phyloP scores from a whole-genome alignment of 169 alveolate species.

The Plasmodium coatneyi region DNA sequence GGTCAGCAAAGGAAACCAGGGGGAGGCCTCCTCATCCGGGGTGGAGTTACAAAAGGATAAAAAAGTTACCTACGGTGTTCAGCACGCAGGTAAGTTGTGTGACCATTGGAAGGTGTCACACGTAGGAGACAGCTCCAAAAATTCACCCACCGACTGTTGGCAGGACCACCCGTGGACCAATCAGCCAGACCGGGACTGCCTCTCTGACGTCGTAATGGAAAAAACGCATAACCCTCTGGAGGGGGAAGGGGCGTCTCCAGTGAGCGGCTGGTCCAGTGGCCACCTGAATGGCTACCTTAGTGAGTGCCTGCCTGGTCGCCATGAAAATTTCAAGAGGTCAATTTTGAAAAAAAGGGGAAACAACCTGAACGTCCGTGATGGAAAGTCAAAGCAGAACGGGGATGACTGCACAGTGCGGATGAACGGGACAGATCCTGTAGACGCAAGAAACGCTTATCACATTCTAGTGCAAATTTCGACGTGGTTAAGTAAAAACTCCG shows the following conservation, averaged over 20 bases:
- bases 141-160: neutral
- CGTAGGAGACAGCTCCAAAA: neutral
- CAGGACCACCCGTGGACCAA: neutral
- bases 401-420: neutral
- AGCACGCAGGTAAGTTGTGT: neutral
- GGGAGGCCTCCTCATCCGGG: neutral
- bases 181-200: neutral
- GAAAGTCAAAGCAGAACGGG: neutral
- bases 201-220: neutral
- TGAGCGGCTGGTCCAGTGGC: neutral
- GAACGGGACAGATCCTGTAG: neutral
- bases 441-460: constrained; percentile 18
- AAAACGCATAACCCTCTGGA: neutral
- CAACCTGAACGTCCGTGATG: neutral
- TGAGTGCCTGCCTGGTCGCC: constrained; percentile 13
- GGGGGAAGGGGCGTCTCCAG: neutral
- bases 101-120: neutral
- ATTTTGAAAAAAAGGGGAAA: constrained; percentile 22
- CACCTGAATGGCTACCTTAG: neutral
- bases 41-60: neutral
- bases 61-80: neutral
- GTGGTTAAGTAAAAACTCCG: constrained; percentile 64
- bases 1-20: neutral
- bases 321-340: constrained; percentile 21
- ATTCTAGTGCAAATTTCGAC: constrained; percentile 60